Evolutionary conservation across 2,329 filamentous ascomycete genomes (phyloP).

Genomic region (Myriosclerotinia duriaeana): DNA sequence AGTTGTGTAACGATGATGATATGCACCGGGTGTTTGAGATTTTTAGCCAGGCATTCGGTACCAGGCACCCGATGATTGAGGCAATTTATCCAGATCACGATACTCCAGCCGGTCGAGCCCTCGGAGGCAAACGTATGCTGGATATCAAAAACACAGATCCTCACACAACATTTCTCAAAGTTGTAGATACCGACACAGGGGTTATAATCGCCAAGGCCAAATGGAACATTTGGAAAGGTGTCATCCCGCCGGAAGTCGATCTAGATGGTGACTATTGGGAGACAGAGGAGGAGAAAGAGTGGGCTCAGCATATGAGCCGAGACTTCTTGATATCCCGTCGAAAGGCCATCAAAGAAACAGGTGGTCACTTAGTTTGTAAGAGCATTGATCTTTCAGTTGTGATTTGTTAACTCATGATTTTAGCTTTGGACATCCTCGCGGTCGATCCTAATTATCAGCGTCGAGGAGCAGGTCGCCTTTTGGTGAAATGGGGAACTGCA

Average conservation of each 20-base stretch:
- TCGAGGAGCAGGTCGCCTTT: slow-evolving; percentile 12
- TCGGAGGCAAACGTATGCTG: slow-evolving; percentile 10
- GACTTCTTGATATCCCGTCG: slow-evolving; percentile 12
- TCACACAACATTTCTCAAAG: slow-evolving; percentile 12
- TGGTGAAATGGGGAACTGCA: slow-evolving; percentile 19
- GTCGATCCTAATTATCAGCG: slow-evolving; percentile 16
- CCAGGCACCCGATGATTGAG: slow-evolving; percentile 9
- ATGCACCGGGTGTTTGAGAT: slow-evolving; percentile 19
- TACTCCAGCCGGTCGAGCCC: background rate
- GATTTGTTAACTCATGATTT: slow-evolving; percentile 6
- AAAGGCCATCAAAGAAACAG: slow-evolving; percentile 4
- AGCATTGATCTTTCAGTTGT: background rate
- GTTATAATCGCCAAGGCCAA: slow-evolving; percentile 12
- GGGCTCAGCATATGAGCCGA: slow-evolving; percentile 13
- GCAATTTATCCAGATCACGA: slow-evolving; percentile 14
- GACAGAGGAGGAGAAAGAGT: slow-evolving; percentile 16
- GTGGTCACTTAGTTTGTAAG: slow-evolving; percentile 20
- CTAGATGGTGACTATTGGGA: slow-evolving; percentile 19
- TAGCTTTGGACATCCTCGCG: slow-evolving; percentile 19
- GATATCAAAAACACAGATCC: slow-evolving; percentile 2
- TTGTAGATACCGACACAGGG: slow-evolving; percentile 11
- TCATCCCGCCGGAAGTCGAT: slow-evolving; percentile 12
- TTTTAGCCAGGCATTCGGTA: slow-evolving; percentile 14
- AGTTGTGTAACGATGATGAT: slow-evolving; percentile 18
- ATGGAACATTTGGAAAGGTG: slow-evolving; percentile 20